Evolutionary conservation across 148 eudicot species (phyloP), one percentile per base, ranked within the genome.

Genomic region (Persicaria tinctoria): DNA sequence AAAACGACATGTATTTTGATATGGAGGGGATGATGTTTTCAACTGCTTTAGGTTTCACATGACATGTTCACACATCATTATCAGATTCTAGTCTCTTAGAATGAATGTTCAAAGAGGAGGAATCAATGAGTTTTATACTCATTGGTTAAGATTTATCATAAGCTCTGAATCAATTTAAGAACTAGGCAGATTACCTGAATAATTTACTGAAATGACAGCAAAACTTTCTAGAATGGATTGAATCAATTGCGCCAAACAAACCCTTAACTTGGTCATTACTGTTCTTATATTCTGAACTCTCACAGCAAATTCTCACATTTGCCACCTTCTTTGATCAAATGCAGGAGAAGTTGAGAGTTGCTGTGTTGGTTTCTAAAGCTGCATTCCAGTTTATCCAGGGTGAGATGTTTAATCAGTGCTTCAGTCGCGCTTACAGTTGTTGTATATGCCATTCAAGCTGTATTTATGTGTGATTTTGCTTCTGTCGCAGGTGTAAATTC

Each of bases 351-450:
- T 56, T 85, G 81, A 41, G 87, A 76, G 68, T 85, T 69, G 87
- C 87, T 69, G 85, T 85, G 71, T 73, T 85, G 71, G 87, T 85
- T 48, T 85, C 87, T 9, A 82, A 82, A 76, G 87, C 87, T 54
- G 87, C 87, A 73, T 78, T 85, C 54, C 87, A 85, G 76, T 85
- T 85, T 59, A 82, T 85, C 48, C 87, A 80, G 56, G 87, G 87
- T 85, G 60, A 82, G 78, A 76, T n/a, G 38, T 64, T 1, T 64
- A 0, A 1, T 23, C 14, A 38, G 47, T 41, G 32, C 70, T 64
- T 64, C 5, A 9, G n/a, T 4, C 41, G 17, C 0, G 0, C 48
- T 38, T 41, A 38, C 6, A 41, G 13, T 41, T 64, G 55, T 23
- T 45, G 46, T 27, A 8, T 5, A 11, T 13, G 38, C 0, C 17